Percentiles rank a stretch among this genome's conserved stretches.
Conservation (phyloP, 352 stramenopile genomes). For the Globisporangium megalacanthum region DNA sequence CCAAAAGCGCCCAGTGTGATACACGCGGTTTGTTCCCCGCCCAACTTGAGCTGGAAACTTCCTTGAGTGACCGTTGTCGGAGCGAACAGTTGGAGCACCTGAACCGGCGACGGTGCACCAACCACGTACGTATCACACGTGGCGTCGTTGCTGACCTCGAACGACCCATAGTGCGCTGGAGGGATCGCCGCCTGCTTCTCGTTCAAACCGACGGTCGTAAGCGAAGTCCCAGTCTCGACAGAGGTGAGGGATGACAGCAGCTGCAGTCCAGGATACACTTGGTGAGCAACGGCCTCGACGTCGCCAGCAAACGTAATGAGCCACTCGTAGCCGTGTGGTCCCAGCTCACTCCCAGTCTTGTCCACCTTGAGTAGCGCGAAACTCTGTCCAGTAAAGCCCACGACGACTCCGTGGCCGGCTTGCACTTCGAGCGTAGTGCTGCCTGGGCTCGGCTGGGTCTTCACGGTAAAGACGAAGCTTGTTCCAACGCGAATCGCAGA, state of each 20-base stretch:
- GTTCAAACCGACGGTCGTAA: constrained; percentile 22
- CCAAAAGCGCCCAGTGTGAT: constrained; percentile 34
- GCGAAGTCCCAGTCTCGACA: constrained; percentile 21
- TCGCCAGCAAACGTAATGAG: constrained; percentile 57
- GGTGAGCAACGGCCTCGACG: constrained; percentile 24
- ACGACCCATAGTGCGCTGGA: constrained; percentile 35
- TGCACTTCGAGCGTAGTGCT: constrained; percentile 40
- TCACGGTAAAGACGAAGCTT: constrained; percentile 28
- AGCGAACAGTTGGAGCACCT: constrained; percentile 70
- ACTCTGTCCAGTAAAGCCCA: constrained; percentile 21
- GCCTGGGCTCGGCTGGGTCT: constrained; percentile 29
- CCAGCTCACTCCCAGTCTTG: constrained; percentile 23
- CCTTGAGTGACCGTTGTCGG: constrained; percentile 53
- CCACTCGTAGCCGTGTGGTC: constrained; percentile 62
- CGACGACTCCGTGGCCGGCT: constrained; percentile 19
- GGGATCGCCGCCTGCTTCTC: constrained; percentile 19
- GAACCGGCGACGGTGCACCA: constrained; percentile 46
- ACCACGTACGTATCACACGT: constrained; percentile 64
- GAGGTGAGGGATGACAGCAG: constrained; percentile 46
- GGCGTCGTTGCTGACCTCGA: constrained; percentile 53
- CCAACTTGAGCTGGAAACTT: constrained; percentile 49
- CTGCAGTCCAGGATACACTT: constrained; percentile 38
- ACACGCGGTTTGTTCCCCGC: constrained; percentile 39
- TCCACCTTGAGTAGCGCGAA: constrained; percentile 37
- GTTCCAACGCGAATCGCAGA: constrained; percentile 27